Percentiles rank a stretch among this genome's conserved stretches.
phyloP scores from a whole-genome alignment of 2,329 filamentous ascomycete genomes.

The Talaromyces sp. region DNA sequence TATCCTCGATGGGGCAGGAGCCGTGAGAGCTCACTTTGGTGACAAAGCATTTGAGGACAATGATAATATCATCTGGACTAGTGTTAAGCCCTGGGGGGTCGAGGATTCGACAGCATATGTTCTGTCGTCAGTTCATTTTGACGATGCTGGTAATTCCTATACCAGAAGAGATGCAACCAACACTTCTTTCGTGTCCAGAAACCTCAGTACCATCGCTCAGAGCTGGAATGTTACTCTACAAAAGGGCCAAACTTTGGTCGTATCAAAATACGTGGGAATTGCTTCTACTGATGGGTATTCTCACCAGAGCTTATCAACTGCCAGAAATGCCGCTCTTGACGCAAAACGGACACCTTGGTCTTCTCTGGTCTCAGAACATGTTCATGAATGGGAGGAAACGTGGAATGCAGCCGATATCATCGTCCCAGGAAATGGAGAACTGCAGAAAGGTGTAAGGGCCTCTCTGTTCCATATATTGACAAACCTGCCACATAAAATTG shows the following conservation, averaged over 20 bases:
- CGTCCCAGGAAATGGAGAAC: constrained; percentile 27
- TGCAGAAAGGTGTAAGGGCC: constrained; percentile 7
- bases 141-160: not conserved
- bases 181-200: constrained; percentile 4
- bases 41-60: constrained; percentile 3
- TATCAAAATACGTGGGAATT: constrained; percentile 58
- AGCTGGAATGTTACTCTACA: constrained; percentile 8
- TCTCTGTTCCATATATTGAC: constrained; percentile 19
- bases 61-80: constrained; percentile 9
- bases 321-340: constrained; percentile 33
- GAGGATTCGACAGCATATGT: constrained; percentile 4
- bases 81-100: constrained; percentile 8
- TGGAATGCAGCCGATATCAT: constrained; percentile 41
- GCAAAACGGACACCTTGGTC: constrained; percentile 24
- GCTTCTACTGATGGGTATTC: constrained; percentile 59
- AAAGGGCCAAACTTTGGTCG: constrained; percentile 36
- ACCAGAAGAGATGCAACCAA: constrained; percentile 2
- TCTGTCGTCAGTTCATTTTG: constrained; percentile 3
- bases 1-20: constrained; percentile 8
- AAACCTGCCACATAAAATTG: constrained; percentile 42
- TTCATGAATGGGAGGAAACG: constrained; percentile 47
- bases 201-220: constrained; percentile 9
- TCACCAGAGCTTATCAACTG: not conserved
- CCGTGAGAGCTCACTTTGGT: constrained; percentile 6
- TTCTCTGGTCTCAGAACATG: constrained; percentile 46